Percentiles rank a stretch among this genome's conserved stretches.
Conservation (phyloP, 805 yeast genomes). For the Pichia cabralensis region DNA sequence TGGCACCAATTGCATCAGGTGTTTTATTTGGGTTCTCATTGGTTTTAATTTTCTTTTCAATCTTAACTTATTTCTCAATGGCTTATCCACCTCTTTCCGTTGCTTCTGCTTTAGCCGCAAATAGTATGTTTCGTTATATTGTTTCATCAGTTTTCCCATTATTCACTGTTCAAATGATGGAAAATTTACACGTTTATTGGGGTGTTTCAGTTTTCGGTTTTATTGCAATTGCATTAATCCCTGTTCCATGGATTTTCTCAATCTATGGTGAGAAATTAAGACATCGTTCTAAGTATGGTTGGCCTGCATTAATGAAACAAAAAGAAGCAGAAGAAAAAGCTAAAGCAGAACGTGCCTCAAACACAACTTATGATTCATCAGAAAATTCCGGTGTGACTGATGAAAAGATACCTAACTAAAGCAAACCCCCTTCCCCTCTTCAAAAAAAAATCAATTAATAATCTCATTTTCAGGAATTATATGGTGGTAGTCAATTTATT, state of each 20-base stretch:
- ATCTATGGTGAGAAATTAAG: slow-evolving; percentile 51
- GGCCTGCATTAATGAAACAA: slow-evolving; percentile 31
- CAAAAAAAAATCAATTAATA: no score
- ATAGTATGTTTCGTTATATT: slow-evolving; percentile 66
- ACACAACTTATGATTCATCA: background rate
- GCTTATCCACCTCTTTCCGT: slow-evolving; percentile 66
- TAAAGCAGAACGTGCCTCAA: background rate
- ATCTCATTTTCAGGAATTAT: no score
- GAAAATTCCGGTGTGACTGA: no score
- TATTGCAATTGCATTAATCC: slow-evolving; percentile 58
- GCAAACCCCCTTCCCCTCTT: no score
- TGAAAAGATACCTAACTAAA: no score
- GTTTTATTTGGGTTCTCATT: slow-evolving; percentile 70
- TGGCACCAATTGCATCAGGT: slow-evolving; percentile 68
- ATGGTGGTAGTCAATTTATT: no score
- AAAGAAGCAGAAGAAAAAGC: slow-evolving; percentile 7
- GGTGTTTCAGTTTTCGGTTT: slow-evolving; percentile 63
- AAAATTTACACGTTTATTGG: slow-evolving; percentile 64
- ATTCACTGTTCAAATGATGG: slow-evolving; percentile 78
- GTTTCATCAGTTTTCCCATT: slow-evolving; percentile 76
- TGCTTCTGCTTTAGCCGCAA: slow-evolving; percentile 88
- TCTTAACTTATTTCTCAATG: slow-evolving; percentile 58
- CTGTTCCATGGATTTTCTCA: slow-evolving; percentile 65
- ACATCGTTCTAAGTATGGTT: slow-evolving; percentile 47
- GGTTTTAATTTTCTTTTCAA: slow-evolving; percentile 60